Conservation (phyloP, 345 rosid species). For the Erysimum cheiranthoides region DNA sequence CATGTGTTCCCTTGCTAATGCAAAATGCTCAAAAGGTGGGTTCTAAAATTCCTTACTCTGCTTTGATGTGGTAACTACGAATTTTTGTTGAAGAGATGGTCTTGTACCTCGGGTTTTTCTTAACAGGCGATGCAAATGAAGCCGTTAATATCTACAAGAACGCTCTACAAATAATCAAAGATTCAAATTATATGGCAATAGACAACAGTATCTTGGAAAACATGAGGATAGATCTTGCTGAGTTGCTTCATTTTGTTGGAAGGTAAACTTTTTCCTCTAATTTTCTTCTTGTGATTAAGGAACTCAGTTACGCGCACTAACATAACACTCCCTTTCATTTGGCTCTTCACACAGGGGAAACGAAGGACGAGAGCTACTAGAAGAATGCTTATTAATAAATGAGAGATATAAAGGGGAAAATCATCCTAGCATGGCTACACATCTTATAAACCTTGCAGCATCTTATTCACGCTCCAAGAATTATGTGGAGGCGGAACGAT, state of each 20-base stretch:
- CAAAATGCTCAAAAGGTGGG: conserved; percentile 78
- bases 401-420: conserved; percentile 73
- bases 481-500: conserved; percentile 75
- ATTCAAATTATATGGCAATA: conserved; percentile 59
- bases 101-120: conserved; percentile 21
- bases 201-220: conserved; percentile 72
- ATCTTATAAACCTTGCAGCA: conserved; percentile 79
- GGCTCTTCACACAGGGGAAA: conserved; percentile 56
- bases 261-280: conserved; percentile 50
- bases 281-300: conserved; percentile 9
- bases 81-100: conserved; percentile 26
- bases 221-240: conserved; percentile 90
- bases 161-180: conserved; percentile 68
- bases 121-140: conserved; percentile 71
- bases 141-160: conserved; percentile 70
- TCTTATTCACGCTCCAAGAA: conserved; percentile 73
- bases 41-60: conserved; percentile 1
- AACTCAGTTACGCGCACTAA: background rate
- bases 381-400: conserved; percentile 76
- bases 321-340: background rate
- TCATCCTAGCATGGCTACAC: conserved; percentile 71
- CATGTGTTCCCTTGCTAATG: conserved; percentile 80
- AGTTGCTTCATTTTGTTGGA: conserved; percentile 81
- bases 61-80: conserved; percentile 5
- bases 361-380: conserved; percentile 83